A percentile compares a stretch with the other conserved stretches of the same genome.
Evolutionary conservation across 1,284 basidiomycete genomes (phyloP).

Genomic region (Leccinum subspadiceum): DNA sequence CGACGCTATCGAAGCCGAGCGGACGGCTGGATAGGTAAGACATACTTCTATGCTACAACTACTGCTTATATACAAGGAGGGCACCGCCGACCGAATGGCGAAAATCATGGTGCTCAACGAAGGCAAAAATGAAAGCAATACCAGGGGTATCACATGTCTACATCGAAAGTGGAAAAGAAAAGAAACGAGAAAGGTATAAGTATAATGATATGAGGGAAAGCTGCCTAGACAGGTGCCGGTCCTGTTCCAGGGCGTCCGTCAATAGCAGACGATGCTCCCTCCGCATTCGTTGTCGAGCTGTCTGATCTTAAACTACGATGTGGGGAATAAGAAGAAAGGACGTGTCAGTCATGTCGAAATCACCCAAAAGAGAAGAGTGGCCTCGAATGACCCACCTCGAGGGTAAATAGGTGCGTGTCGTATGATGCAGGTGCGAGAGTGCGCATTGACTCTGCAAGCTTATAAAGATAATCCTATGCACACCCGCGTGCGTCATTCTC

Average conservation of each 20-base stretch:
- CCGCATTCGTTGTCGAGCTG: constrained; percentile 17
- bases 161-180: background rate
- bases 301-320: constrained; percentile 13
- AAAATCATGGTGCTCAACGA: background rate
- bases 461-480: constrained; percentile 73
- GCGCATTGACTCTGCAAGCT: constrained; percentile 65
- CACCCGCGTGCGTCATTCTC: no score
- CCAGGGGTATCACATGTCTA: background rate
- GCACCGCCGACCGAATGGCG: background rate
- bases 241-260: background rate
- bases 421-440: constrained; percentile 68
- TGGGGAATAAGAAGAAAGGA: background rate
- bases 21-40: background rate
- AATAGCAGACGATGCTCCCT: constrained; percentile 14
- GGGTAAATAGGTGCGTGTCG: constrained; percentile 73
- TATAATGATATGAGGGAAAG: background rate
- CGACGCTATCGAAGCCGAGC: background rate
- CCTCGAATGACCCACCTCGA: constrained; percentile 50
- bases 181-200: background rate
- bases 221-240: background rate
- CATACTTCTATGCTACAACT: background rate
- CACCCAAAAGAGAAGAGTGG: background rate
- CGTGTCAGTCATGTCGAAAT: background rate
- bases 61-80: background rate
- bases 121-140: background rate